These are phyloP conservation scores for Capillidium heterosporum DNA, from an alignment of 371 early-diverging fungal genomes.

Conservation along the genomic window DNA sequence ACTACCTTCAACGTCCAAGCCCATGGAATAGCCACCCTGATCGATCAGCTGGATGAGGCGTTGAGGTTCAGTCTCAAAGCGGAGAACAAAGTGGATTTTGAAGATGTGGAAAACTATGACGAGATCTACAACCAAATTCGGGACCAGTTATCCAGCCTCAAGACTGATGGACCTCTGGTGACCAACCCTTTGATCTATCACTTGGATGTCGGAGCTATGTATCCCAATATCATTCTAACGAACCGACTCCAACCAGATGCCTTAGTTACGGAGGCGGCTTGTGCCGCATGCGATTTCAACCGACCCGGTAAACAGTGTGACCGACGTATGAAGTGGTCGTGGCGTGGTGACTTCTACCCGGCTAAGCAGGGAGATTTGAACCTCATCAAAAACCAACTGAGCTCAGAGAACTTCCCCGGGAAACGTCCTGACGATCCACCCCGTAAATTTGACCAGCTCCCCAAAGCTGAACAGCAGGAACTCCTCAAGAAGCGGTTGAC, in stretches of 20 bases:
- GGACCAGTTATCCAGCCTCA: slow-evolving; percentile 33
- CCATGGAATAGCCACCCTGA: slow-evolving; percentile 56
- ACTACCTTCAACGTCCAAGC: slow-evolving; percentile 72
- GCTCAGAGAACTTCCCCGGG: slow-evolving; percentile 58
- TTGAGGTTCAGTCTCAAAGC: slow-evolving; percentile 71
- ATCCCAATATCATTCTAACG: slow-evolving; percentile 99
- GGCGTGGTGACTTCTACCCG: slow-evolving; percentile 95
- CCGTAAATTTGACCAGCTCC: slow-evolving; percentile 49
- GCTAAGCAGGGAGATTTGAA: slow-evolving; percentile 79
- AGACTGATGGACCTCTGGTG: slow-evolving; percentile 45
- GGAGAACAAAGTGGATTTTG: slow-evolving; percentile 41
- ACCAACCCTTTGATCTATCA: slow-evolving; percentile 93
- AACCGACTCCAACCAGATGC: slow-evolving; percentile 98
- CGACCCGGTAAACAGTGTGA: slow-evolving; percentile 77
- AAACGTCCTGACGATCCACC: slow-evolving; percentile 28
- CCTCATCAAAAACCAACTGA: slow-evolving; percentile 78
- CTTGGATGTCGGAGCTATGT: slow-evolving; percentile 99
- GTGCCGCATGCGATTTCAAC: slow-evolving; percentile 94
- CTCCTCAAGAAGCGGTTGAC: slow-evolving; percentile 64
- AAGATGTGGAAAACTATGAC: slow-evolving; percentile 16
- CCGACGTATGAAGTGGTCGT: slow-evolving; percentile 92
- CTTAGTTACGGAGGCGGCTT: slow-evolving; percentile 77
- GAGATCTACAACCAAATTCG: slow-evolving; percentile 32
- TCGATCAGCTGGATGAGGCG: slow-evolving; percentile 81
- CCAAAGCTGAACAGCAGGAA: slow-evolving; percentile 40